Evolutionary conservation across 495 filamentous ascomycete species (phyloP).

Genomic region (Bathelium albidoporum): DNA sequence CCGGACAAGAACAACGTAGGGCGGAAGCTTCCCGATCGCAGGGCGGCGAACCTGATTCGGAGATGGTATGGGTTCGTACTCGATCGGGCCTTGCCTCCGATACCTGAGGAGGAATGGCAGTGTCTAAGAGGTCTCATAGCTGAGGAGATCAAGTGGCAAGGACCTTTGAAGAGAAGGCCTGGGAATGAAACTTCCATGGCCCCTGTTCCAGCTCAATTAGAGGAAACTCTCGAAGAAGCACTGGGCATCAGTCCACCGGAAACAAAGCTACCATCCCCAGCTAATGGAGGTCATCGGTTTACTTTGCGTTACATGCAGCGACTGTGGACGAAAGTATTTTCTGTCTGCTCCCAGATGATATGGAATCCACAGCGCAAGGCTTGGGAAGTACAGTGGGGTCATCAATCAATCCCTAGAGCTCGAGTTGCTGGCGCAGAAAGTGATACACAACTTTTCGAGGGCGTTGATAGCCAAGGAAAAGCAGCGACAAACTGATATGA

Average conservation of each 20-base stretch:
- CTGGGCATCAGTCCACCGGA: slow-evolving; percentile 8
- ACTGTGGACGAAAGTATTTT: slow-evolving; percentile 36
- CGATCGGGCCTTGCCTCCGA: slow-evolving; percentile 55
- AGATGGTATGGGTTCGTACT: slow-evolving; percentile 50
- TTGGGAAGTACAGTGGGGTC: slow-evolving; percentile 24
- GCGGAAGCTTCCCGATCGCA: not conserved
- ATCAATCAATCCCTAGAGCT: slow-evolving; percentile 4
- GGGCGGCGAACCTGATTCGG: slow-evolving; percentile 44
- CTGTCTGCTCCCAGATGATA: slow-evolving; percentile 30
- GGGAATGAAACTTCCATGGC: not conserved
- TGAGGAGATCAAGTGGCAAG: slow-evolving; percentile 38
- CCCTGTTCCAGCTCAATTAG: not conserved
- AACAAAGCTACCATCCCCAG: not conserved
- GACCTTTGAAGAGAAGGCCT: slow-evolving; percentile 30
- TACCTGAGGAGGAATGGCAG: slow-evolving; percentile 56
- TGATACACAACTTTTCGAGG: not conserved
- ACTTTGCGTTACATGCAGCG: slow-evolving; percentile 38
- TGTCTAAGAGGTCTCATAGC: slow-evolving; percentile 47
- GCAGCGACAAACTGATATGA: no score
- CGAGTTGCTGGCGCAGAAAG: not conserved
- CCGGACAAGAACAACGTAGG: slow-evolving; percentile 1
- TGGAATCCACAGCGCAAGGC: slow-evolving; percentile 19
- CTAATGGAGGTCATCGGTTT: slow-evolving; percentile 25
- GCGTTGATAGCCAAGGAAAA: not conserved
- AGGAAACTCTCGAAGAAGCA: not conserved